Evolutionary conservation across 257 asterid genomes (phyloP).

Genomic region (Solanum boliviense): DNA sequence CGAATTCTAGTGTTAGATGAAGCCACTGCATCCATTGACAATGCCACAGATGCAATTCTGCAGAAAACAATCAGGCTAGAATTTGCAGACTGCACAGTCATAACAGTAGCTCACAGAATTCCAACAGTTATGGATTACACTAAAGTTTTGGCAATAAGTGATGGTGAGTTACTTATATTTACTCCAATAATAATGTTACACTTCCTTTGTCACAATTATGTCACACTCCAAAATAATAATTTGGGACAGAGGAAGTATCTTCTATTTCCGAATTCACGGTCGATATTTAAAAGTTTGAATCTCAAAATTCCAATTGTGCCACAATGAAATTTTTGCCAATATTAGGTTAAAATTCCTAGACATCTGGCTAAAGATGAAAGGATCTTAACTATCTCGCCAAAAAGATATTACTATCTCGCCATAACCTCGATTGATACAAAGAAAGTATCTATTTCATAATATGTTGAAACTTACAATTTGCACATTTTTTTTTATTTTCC

Average conservation of each 20-base stretch:
- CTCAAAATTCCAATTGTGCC: background rate
- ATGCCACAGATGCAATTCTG: too few relatives aligned
- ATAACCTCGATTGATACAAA: background rate
- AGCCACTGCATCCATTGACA: too few relatives aligned
- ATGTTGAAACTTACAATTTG: background rate
- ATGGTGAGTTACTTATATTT: background rate
- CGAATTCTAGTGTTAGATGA: too few relatives aligned
- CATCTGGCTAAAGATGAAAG: background rate
- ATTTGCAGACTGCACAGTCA: too few relatives aligned
- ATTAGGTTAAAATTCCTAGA: background rate
- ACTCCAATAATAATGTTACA: too few relatives aligned
- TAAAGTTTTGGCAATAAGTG: background rate
- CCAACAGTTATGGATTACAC: slow-evolving; percentile 1
- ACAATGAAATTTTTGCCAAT: too few relatives aligned
- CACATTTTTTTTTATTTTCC: background rate
- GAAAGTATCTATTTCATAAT: background rate
- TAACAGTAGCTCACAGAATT: background rate
- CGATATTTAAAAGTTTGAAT: background rate
- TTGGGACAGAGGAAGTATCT: too few relatives aligned
- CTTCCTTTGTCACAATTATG: background rate
- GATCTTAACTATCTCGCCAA: too few relatives aligned
- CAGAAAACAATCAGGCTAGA: too few relatives aligned
- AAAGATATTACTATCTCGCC: background rate
- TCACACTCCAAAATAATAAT: background rate
- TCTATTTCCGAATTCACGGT: too few relatives aligned